Evolutionary conservation across 352 stramenopile genomes (phyloP), one percentile per base, ranked within the genome.

Genomic region (Vaucheria bursata): DNA sequence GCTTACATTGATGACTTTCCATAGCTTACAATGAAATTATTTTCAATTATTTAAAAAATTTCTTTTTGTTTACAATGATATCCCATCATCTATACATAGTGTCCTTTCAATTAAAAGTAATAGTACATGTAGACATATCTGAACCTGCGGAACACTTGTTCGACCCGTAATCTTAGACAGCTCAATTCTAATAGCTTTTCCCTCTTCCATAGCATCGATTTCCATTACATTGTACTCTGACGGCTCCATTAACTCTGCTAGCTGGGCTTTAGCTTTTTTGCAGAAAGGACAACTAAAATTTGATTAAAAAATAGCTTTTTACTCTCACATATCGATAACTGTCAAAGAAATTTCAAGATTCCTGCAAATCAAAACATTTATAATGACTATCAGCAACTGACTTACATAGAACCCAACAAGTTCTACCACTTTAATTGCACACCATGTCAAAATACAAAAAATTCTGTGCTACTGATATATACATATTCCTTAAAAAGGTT

Each of bases 281-380:
- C 78, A 83, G 45, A 83, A 83, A 7, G 78, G 78, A 35, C 78
- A 83, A 68, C 78, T 82, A 50, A 4, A 64, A 38, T 67, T 49
- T 31, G 33, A 4, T 3, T 33, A 12, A 67, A 12, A 25, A 7
- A 69, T 7, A 33, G 59, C 18, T 1, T 1, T 69, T 59, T 59
- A 18, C 29, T 59, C 36, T n/a, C 32, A 5, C 32, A 34, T 6
- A 45, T 49, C 3, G 4, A 74, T 18, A 31, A 35, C 29, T 32
- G 35, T 12, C 70, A 75, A 33, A 33, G 6, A 12, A 4, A 73
- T 25, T 25, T 12, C 12, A 31, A 69, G 33, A 31, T 32, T 8
- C 38, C 66, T 40, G 71, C 12, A 32, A 0, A 50, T 12, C 59
- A 18, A 12, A 69, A 18, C 50, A n/a, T n/a, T n/a, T n/a, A n/a